Percentiles rank a stretch among this genome's conserved stretches.
Evolutionary conservation across 176 grass and related monocot species (phyloP).

Genomic region (Ananas comosus): DNA sequence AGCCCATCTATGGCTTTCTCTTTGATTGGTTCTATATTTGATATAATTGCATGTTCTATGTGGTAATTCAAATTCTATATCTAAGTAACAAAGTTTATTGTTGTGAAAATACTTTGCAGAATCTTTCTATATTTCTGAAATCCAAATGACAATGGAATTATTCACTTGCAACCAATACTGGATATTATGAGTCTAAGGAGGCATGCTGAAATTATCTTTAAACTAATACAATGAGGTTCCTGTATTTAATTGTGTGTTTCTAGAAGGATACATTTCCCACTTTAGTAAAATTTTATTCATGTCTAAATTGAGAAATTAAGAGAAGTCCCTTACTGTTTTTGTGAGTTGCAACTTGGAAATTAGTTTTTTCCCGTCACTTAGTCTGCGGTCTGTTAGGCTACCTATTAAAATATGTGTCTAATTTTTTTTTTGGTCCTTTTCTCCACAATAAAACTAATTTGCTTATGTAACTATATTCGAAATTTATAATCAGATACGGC

Average conservation of each 20-base stretch:
- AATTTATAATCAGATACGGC: no score
- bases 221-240: neutral
- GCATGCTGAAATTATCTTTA: neutral
- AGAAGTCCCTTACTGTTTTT: neutral
- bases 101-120: neutral
- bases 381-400: no score
- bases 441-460: no score
- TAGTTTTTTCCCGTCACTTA: no score
- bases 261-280: neutral
- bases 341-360: neutral
- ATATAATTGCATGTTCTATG: neutral
- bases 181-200: neutral
- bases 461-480: no score
- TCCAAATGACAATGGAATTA: neutral
- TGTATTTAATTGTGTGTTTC: neutral
- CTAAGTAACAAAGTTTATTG: neutral
- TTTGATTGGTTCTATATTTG: neutral
- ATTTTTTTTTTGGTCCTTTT: no score
- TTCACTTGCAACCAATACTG: neutral
- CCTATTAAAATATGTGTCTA: no score
- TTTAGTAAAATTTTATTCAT: neutral
- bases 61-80: neutral
- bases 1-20: neutral
- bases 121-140: neutral
- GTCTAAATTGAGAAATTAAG: neutral